These are phyloP conservation scores for Apiospora koreana DNA, from an alignment of 2,329 filamentous ascomycete genomes.

Conservation along the genomic window DNA sequence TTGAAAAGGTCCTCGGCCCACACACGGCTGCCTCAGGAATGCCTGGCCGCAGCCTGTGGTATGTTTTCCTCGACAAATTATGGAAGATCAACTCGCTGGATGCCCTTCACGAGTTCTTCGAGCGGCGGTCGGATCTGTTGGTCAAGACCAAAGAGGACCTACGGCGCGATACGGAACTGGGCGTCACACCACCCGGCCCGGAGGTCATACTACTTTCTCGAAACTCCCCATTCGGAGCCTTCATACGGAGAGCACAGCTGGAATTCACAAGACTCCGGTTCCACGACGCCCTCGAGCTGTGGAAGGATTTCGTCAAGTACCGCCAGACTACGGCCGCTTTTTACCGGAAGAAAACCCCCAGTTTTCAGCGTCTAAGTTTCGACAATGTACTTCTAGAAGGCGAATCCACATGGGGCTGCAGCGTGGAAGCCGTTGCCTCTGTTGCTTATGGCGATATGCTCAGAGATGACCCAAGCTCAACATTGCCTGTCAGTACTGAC, in stretches of 20 bases:
- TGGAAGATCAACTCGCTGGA: slow-evolving; percentile 86
- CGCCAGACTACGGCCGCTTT: slow-evolving; percentile 71
- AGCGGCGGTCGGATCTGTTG: slow-evolving; percentile 57
- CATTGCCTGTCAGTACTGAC: slow-evolving; percentile 66
- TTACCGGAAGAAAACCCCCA: slow-evolving; percentile 63
- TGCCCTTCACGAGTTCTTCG: slow-evolving; percentile 76
- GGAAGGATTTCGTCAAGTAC: slow-evolving; percentile 81
- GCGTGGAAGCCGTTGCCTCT: slow-evolving; percentile 45
- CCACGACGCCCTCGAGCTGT: slow-evolving; percentile 74
- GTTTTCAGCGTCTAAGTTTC: slow-evolving; percentile 57
- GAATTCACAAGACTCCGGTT: slow-evolving; percentile 84
- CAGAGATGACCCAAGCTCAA: slow-evolving; percentile 40
- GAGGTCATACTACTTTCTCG: slow-evolving; percentile 64
- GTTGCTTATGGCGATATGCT: slow-evolving; percentile 56
- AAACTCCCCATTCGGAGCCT: slow-evolving; percentile 78
- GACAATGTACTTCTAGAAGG: slow-evolving; percentile 56
- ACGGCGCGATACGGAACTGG: slow-evolving; percentile 54
- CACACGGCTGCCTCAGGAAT: slow-evolving; percentile 56
- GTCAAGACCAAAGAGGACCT: slow-evolving; percentile 63
- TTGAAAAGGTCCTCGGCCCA: slow-evolving; percentile 57
- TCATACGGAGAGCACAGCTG: slow-evolving; percentile 73
- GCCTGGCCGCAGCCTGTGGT: slow-evolving; percentile 83
- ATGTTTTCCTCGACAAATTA: slow-evolving; percentile 76
- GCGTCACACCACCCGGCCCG: slow-evolving; percentile 46
- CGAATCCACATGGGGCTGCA: slow-evolving; percentile 53